Evolutionary conservation across 805 yeast genomes (phyloP).

Genomic region (Candida sithepensis): DNA sequence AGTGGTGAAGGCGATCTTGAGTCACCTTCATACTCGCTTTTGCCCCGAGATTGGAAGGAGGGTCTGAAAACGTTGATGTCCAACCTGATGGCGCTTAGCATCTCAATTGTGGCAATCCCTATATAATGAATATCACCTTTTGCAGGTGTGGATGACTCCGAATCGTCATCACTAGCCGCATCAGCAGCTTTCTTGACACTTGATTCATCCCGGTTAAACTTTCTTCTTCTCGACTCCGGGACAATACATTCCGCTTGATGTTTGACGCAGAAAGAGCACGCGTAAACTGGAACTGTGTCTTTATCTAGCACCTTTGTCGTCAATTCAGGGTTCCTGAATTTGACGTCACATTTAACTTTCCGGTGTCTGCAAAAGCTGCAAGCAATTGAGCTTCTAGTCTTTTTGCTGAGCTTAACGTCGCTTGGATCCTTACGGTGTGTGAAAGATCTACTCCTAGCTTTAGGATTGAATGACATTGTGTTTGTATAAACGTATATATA

Average conservation of each 20-base stretch:
- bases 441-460: background rate
- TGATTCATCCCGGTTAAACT: background rate
- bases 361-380: constrained; percentile 8
- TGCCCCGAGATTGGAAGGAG: background rate
- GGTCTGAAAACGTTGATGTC: background rate
- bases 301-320: constrained; percentile 1
- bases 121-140: background rate
- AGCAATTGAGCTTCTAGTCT: constrained; percentile 7
- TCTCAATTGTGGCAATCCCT: background rate
- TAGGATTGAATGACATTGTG: background rate
- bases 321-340: constrained; percentile 1
- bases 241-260: constrained; percentile 5
- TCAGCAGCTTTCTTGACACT: background rate
- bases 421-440: background rate
- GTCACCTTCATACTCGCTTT: background rate
- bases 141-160: background rate
- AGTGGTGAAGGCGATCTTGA: background rate
- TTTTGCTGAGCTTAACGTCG: background rate
- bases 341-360: constrained; percentile 9
- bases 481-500: background rate
- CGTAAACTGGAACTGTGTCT: background rate
- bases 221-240: constrained; percentile 5
- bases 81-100: background rate
- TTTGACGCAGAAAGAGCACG: constrained; percentile 7
- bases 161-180: background rate